These are phyloP conservation scores for Cladobotryum protrusum DNA, from an alignment of 2,329 filamentous ascomycete genomes.

Conservation along the genomic window DNA sequence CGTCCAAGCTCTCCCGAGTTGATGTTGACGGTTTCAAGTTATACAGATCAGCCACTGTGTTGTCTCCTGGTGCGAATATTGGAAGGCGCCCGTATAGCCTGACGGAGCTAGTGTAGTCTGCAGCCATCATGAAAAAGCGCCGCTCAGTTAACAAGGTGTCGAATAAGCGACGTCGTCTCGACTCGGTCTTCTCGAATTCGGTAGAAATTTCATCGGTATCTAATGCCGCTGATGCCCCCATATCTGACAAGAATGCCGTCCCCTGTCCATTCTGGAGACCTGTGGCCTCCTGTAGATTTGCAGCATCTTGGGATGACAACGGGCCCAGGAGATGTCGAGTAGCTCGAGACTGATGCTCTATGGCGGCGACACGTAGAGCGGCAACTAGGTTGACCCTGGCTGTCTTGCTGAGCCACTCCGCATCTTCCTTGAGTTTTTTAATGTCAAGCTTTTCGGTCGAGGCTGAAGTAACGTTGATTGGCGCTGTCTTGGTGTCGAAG, in stretches of 20 bases:
- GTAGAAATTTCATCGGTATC: slow-evolving; percentile 51
- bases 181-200: slow-evolving; percentile 57
- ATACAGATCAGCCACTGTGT: slow-evolving; percentile 26
- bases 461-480: slow-evolving; percentile 72
- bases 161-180: slow-evolving; percentile 61
- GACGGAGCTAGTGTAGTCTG: slow-evolving; percentile 49
- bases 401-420: slow-evolving; percentile 76
- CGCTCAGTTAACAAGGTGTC: slow-evolving; percentile 66
- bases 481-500: slow-evolving; percentile 79
- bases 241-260: slow-evolving; percentile 49
- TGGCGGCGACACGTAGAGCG: slow-evolving; percentile 70
- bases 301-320: slow-evolving; percentile 70
- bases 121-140: slow-evolving; percentile 59
- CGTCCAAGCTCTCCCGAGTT: slow-evolving; percentile 34
- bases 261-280: slow-evolving; percentile 56
- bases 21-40: slow-evolving; percentile 21
- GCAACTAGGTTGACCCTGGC: slow-evolving; percentile 73
- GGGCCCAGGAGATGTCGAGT: slow-evolving; percentile 63
- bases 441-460: slow-evolving; percentile 64
- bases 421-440: slow-evolving; percentile 75
- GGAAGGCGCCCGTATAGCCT: slow-evolving; percentile 36
- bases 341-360: slow-evolving; percentile 81
- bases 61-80: slow-evolving; percentile 22
- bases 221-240: slow-evolving; percentile 39
- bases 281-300: slow-evolving; percentile 68